These are phyloP conservation scores for Phlebiopsis gigantea DNA, from an alignment of 768 basidiomycete genomes.

Conservation along the genomic window DNA sequence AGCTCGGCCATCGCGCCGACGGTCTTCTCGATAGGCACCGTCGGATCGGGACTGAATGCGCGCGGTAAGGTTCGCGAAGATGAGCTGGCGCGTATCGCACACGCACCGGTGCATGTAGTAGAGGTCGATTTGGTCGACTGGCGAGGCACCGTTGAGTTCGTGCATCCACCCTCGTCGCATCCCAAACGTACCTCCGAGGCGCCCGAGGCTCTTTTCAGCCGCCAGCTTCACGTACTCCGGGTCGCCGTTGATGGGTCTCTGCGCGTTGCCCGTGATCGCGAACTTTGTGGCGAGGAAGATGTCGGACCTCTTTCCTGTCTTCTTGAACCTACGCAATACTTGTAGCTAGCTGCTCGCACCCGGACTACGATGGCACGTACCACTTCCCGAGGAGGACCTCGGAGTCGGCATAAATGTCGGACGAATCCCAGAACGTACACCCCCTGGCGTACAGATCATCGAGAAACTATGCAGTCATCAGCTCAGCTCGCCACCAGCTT, in stretches of 20 bases:
- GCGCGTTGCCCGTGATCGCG: constrained; percentile 18
- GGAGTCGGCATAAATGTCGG: constrained; percentile 35
- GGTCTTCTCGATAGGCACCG: constrained; percentile 20
- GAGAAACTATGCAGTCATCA: constrained; percentile 28
- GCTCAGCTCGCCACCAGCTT: background rate
- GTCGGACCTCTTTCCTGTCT: constrained; percentile 46
- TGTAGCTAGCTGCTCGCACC: background rate
- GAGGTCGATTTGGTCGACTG: constrained; percentile 13
- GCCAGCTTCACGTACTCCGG: constrained; percentile 21
- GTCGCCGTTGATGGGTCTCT: constrained; percentile 17
- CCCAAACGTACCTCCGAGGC: constrained; percentile 9
- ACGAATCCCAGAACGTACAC: constrained; percentile 44
- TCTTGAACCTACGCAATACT: constrained; percentile 38
- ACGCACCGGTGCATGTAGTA: constrained; percentile 15
- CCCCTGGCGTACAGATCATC: constrained; percentile 36
- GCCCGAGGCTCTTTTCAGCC: constrained; percentile 5
- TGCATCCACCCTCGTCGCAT: too few species aligned
- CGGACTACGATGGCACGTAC: constrained; percentile 10
- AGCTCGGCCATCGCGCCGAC: constrained; percentile 23
- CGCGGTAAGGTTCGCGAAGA: background rate
- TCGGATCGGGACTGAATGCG: constrained; percentile 13
- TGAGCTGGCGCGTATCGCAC: background rate
- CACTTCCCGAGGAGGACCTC: constrained; percentile 48
- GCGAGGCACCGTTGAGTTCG: background rate
- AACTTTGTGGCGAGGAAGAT: constrained; percentile 43